Percentiles rank a stretch among this genome's conserved stretches.
These are phyloP conservation scores for Fallopia convolvulus DNA, from an alignment of 148 eudicot species.

Conservation along the genomic window DNA sequence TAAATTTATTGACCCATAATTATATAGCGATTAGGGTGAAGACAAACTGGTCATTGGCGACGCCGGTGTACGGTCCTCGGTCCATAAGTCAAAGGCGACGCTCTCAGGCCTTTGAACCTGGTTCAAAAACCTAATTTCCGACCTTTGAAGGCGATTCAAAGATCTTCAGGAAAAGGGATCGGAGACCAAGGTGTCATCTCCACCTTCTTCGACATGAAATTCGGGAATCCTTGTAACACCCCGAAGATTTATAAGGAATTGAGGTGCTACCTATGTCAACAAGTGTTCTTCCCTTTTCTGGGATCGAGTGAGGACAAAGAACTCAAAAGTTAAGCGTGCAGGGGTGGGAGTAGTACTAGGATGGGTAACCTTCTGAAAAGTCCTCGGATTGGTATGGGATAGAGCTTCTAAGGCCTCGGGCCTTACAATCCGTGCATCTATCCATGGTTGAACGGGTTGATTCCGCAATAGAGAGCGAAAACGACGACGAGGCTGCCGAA, in stretches of 20 bases:
- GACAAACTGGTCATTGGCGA: constrained; percentile 81
- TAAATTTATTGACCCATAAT: no score
- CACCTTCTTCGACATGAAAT: constrained; percentile 35
- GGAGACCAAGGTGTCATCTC: constrained; percentile 38
- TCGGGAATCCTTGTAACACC: no score
- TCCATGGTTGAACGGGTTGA: constrained; percentile 76
- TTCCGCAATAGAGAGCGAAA: constrained; percentile 61
- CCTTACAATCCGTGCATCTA: constrained; percentile 38
- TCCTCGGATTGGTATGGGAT: no score
- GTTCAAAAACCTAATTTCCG: constrained; percentile 57
- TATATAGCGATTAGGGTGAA: no score
- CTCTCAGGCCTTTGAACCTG: constrained; percentile 89
- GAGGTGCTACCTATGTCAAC: no score
- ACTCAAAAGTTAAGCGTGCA: no score
- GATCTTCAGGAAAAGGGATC: constrained; percentile 42
- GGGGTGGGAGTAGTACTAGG: no score
- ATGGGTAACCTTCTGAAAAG: no score
- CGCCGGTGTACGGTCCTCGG: constrained; percentile 75
- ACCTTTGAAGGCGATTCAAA: constrained; percentile 49
- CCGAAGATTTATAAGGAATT: no score
- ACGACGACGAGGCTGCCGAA: constrained; percentile 24
- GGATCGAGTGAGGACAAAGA: no score
- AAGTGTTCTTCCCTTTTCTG: no score
- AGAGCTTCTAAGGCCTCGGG: no score
- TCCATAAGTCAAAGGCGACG: constrained; percentile 72